Evolutionary conservation across 2,329 filamentous ascomycete species (phyloP), one percentile per base, ranked within the genome.

Genomic region (Ploettnerulaceae sp.): DNA sequence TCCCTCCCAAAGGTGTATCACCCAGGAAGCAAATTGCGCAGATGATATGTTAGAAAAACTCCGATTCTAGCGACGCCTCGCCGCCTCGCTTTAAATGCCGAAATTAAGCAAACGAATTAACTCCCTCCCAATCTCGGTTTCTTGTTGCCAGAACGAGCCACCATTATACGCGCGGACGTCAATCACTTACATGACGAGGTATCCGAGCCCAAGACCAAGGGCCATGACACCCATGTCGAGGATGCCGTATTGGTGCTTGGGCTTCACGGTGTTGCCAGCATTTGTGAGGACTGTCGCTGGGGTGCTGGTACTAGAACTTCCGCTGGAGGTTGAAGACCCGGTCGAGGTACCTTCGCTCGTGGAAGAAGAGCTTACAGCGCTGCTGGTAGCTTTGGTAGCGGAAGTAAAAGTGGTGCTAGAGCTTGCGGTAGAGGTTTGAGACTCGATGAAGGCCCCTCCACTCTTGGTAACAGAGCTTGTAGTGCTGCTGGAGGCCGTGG

Each of bases 141-240:
- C n/a, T n/a, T n/a, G n/a, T n/a, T n/a, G n/a, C n/a, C n/a, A n/a
- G n/a, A n/a, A n/a, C n/a, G n/a, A 39, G 22, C n/a, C n/a, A n/a
- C n/a, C n/a, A n/a, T n/a, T n/a, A n/a, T n/a, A n/a, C n/a, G n/a
- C 41, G 1, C 14, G 9, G 36, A 14, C 17, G 17, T 17, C 42
- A 15, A 32, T 43, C 24, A 9, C 20, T 61, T 59, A 64, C 61
- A 64, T 62, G 47, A 63, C 55, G n/a, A 63, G 47, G 49, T 60
- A 63, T 22, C 60, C 61, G 12, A 64, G 49, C 17, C 56, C 61
- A 11, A 64, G 57, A 40, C 62, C 62, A 11, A 64, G 37, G 5
- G 34, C 57, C 40, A 62, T 59, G 9, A 64, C 59, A 2, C 43
- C 51, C 7, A 57, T 11, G 36, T 64, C 61, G 7, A 63, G 21